Evolutionary conservation across 2,329 filamentous ascomycete species (phyloP).

Genomic region (Hymenoscyphus scutula): DNA sequence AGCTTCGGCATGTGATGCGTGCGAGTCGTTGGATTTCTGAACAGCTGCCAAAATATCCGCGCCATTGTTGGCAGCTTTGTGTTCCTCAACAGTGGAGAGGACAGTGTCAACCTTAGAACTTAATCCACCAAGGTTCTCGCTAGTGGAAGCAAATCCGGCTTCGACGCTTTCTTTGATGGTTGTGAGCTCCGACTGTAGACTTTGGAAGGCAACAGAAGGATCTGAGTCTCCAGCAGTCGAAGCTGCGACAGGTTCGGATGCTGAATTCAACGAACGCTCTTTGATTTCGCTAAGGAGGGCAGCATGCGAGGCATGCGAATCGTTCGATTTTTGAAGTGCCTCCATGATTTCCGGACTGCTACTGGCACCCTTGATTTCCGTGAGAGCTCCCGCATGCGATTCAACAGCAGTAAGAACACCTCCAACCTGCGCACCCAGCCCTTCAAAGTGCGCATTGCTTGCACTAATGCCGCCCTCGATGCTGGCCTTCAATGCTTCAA

Average conservation of each 20-base stretch:
- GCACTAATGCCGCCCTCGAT: constrained; percentile 21
- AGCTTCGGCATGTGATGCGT: constrained; percentile 26
- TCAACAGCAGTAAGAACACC: constrained; percentile 24
- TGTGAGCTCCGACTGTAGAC: constrained; percentile 19
- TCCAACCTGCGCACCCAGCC: constrained; percentile 25
- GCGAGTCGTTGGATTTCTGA: constrained; percentile 30
- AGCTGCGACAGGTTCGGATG: constrained; percentile 11
- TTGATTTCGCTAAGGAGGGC: constrained; percentile 24
- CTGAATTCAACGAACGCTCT: constrained; percentile 21
- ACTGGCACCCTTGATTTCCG: constrained; percentile 24
- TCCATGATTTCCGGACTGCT: constrained; percentile 24
- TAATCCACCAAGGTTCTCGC: constrained; percentile 23
- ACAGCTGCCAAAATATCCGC: constrained; percentile 31
- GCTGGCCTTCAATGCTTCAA: constrained; percentile 24
- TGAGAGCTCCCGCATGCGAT: constrained; percentile 21
- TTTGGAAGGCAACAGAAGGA: constrained; percentile 13
- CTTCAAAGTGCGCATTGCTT: too few species aligned
- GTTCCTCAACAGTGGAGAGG: constrained; percentile 25
- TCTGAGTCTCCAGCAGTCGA: constrained; percentile 10
- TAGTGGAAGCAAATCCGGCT: constrained; percentile 23
- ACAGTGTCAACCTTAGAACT: constrained; percentile 28
- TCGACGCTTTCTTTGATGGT: constrained; percentile 28
- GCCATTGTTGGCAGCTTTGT: constrained; percentile 22
- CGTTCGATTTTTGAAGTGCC: constrained; percentile 28
- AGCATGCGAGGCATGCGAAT: constrained; percentile 26